Base-by-base conservation (phyloP, 2,329 filamentous ascomycete species). In the Diaporthe amygdali region DNA sequence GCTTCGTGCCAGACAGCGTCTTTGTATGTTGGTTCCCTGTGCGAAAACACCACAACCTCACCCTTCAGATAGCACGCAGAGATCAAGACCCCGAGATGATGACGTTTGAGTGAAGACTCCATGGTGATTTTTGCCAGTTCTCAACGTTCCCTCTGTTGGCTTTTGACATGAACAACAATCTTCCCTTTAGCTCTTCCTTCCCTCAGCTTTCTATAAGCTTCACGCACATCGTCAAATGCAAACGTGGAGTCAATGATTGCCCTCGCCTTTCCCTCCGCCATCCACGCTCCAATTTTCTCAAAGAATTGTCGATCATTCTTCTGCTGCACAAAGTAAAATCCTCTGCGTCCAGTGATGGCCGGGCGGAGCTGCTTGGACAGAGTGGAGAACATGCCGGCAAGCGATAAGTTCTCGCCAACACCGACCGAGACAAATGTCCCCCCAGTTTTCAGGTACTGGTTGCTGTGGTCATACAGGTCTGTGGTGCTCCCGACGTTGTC, bases 221-320 rank as follows among this genome's bases (percentile, higher is more conserved):
- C 64, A 4, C 73, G 75, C 2, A 73, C 76, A 1, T 77, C 69
- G 0, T 75, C 71, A 39, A 76, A 79, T 1, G 73, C 34, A 34
- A 76, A 74, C 15, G 47, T 71, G 32, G 71, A 69, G 41, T 80
- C 77, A 9, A 79, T 49, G 47, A 27, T 68, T 0, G 76, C 66
- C 32, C 66, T 75, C 3, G 79, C 41, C 56, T 77, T 77, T 17
- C 77, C 76, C 39, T 77, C 69, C 8, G 56, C 70, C 71, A 80
- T 78, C 75, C 77, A 78, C 12, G 66, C 66, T 1, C 73, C 74
- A 15, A 80, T 68, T 5, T 47, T 69, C 0, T 46, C 39, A 14
- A 76, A 55, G 12, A 69, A 64, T 0, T 72, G 59, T 0, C 52
- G 20, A 0, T 71, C 71, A 47, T 61, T 73, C 17, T 74, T 71